Conservation (phyloP, 2,329 filamentous ascomycete genomes). For the Biscogniauxia mediterranea region DNA sequence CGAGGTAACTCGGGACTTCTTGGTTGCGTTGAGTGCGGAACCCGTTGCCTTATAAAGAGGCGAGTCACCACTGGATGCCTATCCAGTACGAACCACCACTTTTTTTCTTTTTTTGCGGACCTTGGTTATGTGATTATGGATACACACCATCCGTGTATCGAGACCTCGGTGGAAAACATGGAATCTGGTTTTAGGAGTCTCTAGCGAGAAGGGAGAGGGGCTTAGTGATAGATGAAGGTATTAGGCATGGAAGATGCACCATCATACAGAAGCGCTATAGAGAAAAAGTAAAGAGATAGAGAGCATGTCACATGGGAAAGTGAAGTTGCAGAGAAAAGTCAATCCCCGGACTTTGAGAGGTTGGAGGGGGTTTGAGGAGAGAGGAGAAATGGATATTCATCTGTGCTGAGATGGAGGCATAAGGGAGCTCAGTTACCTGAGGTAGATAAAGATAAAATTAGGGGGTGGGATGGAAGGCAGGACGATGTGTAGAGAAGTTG, state of each 20-base stretch:
- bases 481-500: background rate
- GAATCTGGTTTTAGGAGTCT: background rate
- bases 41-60: constrained; percentile 24
- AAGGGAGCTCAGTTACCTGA: background rate
- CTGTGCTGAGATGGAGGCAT: background rate
- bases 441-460: background rate
- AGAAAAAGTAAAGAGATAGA: background rate
- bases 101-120: constrained; percentile 5
- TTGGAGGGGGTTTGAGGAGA: background rate
- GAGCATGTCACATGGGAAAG: background rate
- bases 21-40: constrained; percentile 60
- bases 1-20: constrained; percentile 85
- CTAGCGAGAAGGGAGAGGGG: background rate
- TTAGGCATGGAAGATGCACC: background rate
- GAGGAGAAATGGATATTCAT: background rate
- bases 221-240: background rate
- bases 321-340: background rate
- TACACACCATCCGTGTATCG: background rate
- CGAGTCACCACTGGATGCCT: constrained; percentile 7
- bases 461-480: background rate
- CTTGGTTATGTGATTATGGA: background rate
- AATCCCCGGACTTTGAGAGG: background rate
- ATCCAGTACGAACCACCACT: constrained; percentile 4
- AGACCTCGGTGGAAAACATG: background rate
- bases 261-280: background rate